phyloP scores from a whole-genome alignment of 441 rosid genomes.

The Melastoma candidum region DNA sequence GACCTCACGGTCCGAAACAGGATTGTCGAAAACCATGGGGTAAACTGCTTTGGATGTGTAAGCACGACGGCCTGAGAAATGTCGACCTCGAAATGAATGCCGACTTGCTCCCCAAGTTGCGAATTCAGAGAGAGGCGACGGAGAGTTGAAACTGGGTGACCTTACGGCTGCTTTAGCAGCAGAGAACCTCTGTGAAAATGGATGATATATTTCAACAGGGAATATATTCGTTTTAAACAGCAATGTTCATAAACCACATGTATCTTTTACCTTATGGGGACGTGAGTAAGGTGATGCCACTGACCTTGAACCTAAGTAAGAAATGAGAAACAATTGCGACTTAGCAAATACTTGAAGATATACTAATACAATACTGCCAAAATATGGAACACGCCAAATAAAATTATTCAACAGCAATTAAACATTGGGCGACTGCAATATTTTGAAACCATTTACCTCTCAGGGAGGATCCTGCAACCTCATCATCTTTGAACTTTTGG shows the following conservation, averaged over 20 bases:
- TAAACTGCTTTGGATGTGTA: conserved; percentile 57
- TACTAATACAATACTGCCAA: too few relatives aligned
- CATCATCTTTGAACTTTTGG: conserved; percentile 31
- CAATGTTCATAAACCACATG: conserved; percentile 3
- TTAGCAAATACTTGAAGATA: background rate
- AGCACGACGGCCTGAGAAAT: conserved; percentile 33
- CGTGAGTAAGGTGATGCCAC: conserved; percentile 34
- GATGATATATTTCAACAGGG: conserved; percentile 2
- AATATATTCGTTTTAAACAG: conserved; percentile 10
- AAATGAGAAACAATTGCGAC: conserved; percentile 9
- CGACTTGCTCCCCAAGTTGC: conserved; percentile 40
- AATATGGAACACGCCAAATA: background rate
- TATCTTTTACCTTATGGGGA: conserved; percentile 42
- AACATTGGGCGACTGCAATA: conserved; percentile 1
- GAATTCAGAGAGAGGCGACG: conserved; percentile 45
- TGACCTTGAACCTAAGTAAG: conserved; percentile 37
- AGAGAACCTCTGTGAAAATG: conserved; percentile 37
- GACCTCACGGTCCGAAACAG: conserved; percentile 60
- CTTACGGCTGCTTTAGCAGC: conserved; percentile 25
- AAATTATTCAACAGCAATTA: background rate
- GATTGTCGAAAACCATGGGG: conserved; percentile 68
- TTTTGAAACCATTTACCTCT: conserved; percentile 28
- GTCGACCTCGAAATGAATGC: conserved; percentile 33
- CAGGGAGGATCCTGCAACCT: conserved; percentile 29
- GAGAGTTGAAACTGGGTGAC: conserved; percentile 59